Conservation (phyloP, 805 yeast species). For the Millerozyma acaciae region DNA sequence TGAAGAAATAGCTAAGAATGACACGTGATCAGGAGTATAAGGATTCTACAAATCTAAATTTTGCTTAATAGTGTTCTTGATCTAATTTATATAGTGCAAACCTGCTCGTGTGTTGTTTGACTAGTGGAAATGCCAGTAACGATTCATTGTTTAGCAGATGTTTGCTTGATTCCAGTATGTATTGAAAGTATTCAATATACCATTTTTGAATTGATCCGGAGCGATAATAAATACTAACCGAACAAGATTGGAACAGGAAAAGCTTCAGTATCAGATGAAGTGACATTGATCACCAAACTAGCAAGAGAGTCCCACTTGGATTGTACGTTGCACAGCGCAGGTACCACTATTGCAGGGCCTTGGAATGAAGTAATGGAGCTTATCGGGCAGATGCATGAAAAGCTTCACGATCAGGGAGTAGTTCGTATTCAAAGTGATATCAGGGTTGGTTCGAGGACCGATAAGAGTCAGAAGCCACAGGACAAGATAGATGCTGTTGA, state of each 20-base stretch:
- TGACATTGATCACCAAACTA: conserved; percentile 63
- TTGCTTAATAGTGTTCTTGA: too few species aligned
- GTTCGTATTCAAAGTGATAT: conserved; percentile 82
- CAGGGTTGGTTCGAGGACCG: conserved; percentile 81
- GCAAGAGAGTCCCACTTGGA: conserved; percentile 61
- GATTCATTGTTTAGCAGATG: conserved; percentile 75
- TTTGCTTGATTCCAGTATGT: conserved; percentile 78
- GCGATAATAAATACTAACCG: conserved; percentile 7
- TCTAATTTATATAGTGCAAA: too few species aligned
- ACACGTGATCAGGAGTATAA: too few species aligned
- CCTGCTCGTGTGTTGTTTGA: background rate
- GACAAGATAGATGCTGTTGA: conserved; percentile 70
- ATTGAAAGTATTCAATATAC: background rate
- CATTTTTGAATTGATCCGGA: background rate
- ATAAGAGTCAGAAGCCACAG: conserved; percentile 65
- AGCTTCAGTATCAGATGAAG: conserved; percentile 78
- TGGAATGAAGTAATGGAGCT: conserved; percentile 83
- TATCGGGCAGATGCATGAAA: conserved; percentile 74
- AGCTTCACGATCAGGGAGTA: conserved; percentile 64
- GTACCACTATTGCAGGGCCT: conserved; percentile 89
- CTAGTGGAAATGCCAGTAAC: conserved; percentile 23
- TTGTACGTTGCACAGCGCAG: conserved; percentile 82
- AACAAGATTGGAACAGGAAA: conserved; percentile 69
- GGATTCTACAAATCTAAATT: too few species aligned
- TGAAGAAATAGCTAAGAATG: too few species aligned